phyloP scores from a whole-genome alignment of 345 rosid species.

The Iberis pinnata region DNA sequence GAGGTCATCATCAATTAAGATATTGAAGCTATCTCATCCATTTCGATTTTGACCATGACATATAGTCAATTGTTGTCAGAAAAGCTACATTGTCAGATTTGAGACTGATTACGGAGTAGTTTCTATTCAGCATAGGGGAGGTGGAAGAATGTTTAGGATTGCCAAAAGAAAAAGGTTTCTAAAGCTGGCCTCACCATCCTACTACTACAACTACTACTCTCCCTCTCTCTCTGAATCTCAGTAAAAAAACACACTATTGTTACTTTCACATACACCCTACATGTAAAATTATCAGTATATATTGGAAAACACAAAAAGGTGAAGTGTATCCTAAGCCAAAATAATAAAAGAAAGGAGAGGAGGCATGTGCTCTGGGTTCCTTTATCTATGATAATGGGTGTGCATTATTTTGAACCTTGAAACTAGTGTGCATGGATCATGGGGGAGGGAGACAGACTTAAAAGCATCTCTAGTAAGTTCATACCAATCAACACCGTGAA shows the following conservation, averaged over 20 bases:
- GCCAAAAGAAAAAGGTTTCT: neutral
- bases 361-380: slow-evolving; percentile 26
- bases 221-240: neutral
- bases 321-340: neutral
- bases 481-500: no score
- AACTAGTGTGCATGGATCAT: slow-evolving; percentile 10
- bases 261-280: slow-evolving; percentile 1
- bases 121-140: neutral
- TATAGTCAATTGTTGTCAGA: slow-evolving; percentile 27
- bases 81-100: slow-evolving; percentile 5
- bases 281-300: neutral
- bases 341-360: neutral
- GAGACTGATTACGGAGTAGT: neutral
- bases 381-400: slow-evolving; percentile 3
- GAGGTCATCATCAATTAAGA: neutral
- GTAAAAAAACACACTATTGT: neutral
- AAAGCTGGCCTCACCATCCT: neutral
- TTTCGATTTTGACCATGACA: slow-evolving; percentile 22
- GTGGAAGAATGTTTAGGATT: neutral
- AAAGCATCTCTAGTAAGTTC: no score
- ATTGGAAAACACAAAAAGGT: neutral
- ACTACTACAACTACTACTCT: neutral
- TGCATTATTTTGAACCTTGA: slow-evolving; percentile 17
- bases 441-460: neutral
- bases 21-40: neutral